Percentiles rank a stretch among this genome's conserved stretches.
These are phyloP conservation scores for Jatropha curcas DNA, from an alignment of 345 rosid species.

Conservation along the genomic window DNA sequence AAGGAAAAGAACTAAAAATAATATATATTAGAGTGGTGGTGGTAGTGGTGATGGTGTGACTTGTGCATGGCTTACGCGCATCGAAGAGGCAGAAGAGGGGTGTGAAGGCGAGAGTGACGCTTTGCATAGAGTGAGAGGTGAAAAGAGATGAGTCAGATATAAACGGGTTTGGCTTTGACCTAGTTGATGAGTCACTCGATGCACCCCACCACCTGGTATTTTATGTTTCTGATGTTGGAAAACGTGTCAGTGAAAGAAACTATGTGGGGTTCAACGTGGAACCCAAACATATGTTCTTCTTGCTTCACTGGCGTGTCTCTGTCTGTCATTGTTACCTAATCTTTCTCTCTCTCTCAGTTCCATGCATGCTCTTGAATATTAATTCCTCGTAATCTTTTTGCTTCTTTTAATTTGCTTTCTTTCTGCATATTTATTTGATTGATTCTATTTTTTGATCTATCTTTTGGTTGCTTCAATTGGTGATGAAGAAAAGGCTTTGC, in stretches of 20 bases:
- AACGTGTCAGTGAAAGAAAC: conserved; percentile 26
- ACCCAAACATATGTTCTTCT: neutral
- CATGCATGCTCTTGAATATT: too few relatives aligned
- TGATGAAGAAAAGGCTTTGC: too few relatives aligned
- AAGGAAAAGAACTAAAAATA: too few relatives aligned
- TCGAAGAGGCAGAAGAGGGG: conserved; percentile 28
- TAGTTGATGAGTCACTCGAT: conserved; percentile 30
- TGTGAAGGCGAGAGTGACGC: conserved; percentile 30
- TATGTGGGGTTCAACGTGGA: conserved; percentile 37
- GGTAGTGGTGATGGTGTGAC: too few relatives aligned
- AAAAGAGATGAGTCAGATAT: neutral
- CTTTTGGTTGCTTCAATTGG: too few relatives aligned
- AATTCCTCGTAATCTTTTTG: too few relatives aligned
- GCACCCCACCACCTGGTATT: conserved; percentile 43
- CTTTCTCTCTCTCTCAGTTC: too few relatives aligned
- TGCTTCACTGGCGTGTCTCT: neutral
- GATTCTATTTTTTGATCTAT: too few relatives aligned
- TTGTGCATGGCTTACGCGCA: conserved; percentile 23
- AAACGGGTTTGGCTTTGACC: conserved; percentile 15
- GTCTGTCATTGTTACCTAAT: too few relatives aligned
- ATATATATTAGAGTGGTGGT: too few relatives aligned
- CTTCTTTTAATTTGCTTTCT: too few relatives aligned
- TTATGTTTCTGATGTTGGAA: conserved; percentile 6
- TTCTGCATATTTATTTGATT: too few relatives aligned
- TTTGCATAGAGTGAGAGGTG: conserved; percentile 22